A percentile compares a stretch with the other conserved stretches of the same genome.
Conservation (phyloP, 805 yeast species). For the Metschnikowia similis region DNA sequence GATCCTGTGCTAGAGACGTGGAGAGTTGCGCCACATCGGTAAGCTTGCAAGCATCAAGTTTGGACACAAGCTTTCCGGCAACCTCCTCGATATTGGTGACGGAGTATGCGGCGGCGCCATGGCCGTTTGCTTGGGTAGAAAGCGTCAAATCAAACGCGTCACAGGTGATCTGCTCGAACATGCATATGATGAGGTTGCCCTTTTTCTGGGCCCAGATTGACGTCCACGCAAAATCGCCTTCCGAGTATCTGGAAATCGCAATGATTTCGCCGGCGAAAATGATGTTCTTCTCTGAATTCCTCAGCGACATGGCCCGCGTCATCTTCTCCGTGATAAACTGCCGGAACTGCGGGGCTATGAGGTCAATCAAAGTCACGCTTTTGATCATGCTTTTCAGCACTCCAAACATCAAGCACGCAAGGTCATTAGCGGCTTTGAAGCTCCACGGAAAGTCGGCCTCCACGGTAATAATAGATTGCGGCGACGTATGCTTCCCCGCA, state of each 20-base stretch:
- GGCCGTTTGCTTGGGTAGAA: not conserved
- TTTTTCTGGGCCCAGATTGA: conserved; percentile 86
- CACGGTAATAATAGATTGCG: conserved; percentile 85
- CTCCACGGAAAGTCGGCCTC: conserved; percentile 71
- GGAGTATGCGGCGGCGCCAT: conserved; percentile 10
- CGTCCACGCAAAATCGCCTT: conserved; percentile 68
- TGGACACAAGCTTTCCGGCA: conserved; percentile 32
- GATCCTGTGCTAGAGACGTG: conserved; percentile 23
- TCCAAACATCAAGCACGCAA: conserved; percentile 86
- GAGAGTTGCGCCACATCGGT: conserved; percentile 22
- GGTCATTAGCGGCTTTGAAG: conserved; percentile 80
- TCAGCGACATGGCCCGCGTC: conserved; percentile 15
- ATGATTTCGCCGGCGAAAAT: conserved; percentile 81
- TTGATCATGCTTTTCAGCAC: conserved; percentile 61
- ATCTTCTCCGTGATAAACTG: conserved; percentile 61
- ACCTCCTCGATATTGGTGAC: conserved; percentile 27
- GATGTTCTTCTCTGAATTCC: conserved; percentile 35
- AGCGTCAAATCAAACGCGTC: conserved; percentile 26
- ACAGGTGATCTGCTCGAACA: conserved; percentile 76
- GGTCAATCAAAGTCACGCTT: conserved; percentile 64
- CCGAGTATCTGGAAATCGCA: conserved; percentile 68
- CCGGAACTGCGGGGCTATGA: conserved; percentile 73
- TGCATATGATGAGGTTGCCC: conserved; percentile 68
- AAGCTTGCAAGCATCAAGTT: conserved; percentile 14
- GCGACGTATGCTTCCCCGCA: conserved; percentile 65